Base-by-base conservation (phyloP, 1,284 basidiomycete genomes). In the Leccinum angustisporum region DNA sequence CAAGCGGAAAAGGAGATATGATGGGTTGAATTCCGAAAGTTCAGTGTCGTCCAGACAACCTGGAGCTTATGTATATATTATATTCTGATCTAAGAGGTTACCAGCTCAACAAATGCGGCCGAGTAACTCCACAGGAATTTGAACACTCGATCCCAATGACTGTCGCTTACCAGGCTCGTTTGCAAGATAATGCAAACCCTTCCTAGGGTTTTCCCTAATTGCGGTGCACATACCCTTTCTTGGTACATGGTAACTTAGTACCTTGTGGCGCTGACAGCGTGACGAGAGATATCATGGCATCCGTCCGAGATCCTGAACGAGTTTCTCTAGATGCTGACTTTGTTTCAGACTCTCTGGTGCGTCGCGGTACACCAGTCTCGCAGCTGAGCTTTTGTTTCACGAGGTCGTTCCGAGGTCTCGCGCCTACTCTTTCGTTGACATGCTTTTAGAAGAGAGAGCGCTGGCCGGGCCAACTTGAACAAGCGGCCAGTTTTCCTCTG, bases 341-440 rank as follows among this genome's bases (percentile, higher is more conserved):
- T 59, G 66, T 65, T 58, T 63, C 72, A 46, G 67, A 70, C 50
- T 65, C 70, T 0, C 70, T 65, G 46, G 72, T 73, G 60, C 1
- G 72, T 63, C 16, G 13, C 0, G 8, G 18, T 36, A 18, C 60
- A 11, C 11, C 27, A 27, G 60, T 63, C 43, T 60, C 57, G 52
- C 7, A 52, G 72, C 36, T 66, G 40, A 60, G 38, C 16, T 40
- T n/a, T n/a, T n/a, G 8, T 40, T 40, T 9, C 16, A 40, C 16
- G 16, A 40, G 38, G 36, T 38, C 3, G 36, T 8, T 14, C 36
- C 14, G 4, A 38, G 38, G 36, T 16, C 16, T 40, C 16, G 16
- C 8, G 8, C 38, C 38, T 40, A 40, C 38, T 40, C 36, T 16
- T n/a, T n/a, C 14, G 38, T 40, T 16, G 38, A 40, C 16, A n/a